Percentiles rank a stretch among this genome's conserved stretches.
Evolutionary conservation across 192 early-diverging fungal species (phyloP).

Genomic region (Entomortierella beljakovae): DNA sequence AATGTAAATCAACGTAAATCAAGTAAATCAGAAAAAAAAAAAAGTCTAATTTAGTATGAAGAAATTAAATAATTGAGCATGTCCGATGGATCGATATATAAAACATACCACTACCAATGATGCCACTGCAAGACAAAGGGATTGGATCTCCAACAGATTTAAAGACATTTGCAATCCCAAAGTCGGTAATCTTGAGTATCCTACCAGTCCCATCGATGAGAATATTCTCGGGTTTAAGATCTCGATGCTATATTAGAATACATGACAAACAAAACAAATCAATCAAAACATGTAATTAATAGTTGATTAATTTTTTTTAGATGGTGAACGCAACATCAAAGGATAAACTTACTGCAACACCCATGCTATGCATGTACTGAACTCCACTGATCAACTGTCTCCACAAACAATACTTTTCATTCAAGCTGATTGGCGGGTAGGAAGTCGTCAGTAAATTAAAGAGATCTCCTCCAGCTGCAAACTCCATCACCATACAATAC

Average conservation of each 20-base stretch:
- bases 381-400: constrained; percentile 80
- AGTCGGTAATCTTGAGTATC: constrained; percentile 84
- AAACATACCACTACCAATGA: constrained; percentile 72
- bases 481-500: constrained; percentile 83
- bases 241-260: constrained; percentile 60
- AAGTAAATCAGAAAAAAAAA: not conserved
- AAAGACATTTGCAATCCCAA: constrained; percentile 83
- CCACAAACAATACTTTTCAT: constrained; percentile 70
- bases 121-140: constrained; percentile 70
- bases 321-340: not conserved
- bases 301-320: not conserved
- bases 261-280: not conserved
- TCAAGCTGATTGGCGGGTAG: constrained; percentile 57
- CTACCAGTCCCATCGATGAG: constrained; percentile 67
- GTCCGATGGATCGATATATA: not conserved
- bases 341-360: constrained; percentile 64
- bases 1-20: not conserved
- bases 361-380: constrained; percentile 77
- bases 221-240: constrained; percentile 87
- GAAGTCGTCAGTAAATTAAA: constrained; percentile 72
- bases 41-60: no score
- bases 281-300: not conserved
- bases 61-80: not conserved
- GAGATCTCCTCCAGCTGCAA: constrained; percentile 80
- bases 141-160: constrained; percentile 67